Conservation (phyloP, 441 rosid species). For the Isatis lusitanica region DNA sequence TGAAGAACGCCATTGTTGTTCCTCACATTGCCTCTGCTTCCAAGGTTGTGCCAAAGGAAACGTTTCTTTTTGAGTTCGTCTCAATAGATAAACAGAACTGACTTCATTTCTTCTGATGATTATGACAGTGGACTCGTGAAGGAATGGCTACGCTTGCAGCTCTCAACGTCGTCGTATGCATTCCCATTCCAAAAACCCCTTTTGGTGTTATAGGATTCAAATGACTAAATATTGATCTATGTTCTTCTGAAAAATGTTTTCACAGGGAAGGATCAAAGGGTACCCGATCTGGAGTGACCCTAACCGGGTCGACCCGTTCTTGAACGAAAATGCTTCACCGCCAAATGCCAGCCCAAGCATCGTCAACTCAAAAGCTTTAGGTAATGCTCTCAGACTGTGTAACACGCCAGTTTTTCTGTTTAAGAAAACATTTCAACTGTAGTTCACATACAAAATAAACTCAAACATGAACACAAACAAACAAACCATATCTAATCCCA, state of each 20-base stretch:
- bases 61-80: not conserved
- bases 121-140: slow-evolving; percentile 89
- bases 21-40: slow-evolving; percentile 98
- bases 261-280: slow-evolving; percentile 88
- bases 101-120: not conserved
- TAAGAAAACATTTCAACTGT: no score
- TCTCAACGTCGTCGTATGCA: slow-evolving; percentile 77
- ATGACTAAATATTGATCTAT: not conserved
- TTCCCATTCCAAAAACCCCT: not conserved
- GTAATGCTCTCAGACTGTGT: no score
- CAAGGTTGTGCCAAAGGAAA: slow-evolving; percentile 49
- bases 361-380: slow-evolving; percentile 84
- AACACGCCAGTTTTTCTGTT: no score
- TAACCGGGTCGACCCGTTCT: slow-evolving; percentile 74
- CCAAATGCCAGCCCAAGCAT: slow-evolving; percentile 87
- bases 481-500: not conserved
- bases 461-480: no score
- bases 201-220: not conserved
- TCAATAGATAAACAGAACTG: not conserved
- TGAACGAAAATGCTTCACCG: slow-evolving; percentile 71
- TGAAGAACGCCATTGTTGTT: slow-evolving; percentile 85
- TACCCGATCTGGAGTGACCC: slow-evolving; percentile 78
- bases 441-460: no score
- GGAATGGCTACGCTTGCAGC: slow-evolving; percentile 97
- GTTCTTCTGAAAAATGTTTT: slow-evolving; percentile 5